phyloP scores from a whole-genome alignment of 208 protist genomes.

The Porcisia deanei region DNA sequence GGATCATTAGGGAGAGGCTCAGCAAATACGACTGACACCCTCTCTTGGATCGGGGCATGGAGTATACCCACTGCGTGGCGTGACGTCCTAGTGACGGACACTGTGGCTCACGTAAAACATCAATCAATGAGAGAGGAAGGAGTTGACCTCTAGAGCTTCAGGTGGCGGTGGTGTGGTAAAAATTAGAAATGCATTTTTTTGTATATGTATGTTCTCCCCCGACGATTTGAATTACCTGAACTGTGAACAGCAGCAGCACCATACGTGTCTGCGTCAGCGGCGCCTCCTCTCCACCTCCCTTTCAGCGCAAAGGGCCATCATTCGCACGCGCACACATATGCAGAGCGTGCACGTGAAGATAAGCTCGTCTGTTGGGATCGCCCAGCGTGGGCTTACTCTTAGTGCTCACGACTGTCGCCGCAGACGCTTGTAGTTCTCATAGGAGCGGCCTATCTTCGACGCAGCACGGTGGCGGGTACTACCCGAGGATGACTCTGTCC shows the following conservation, averaged over 20 bases:
- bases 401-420: not conserved
- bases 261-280: not conserved
- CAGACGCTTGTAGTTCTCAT: conserved; percentile 72
- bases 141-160: no score
- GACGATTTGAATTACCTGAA: not conserved
- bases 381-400: not conserved
- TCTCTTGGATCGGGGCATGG: no score
- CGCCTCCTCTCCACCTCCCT: not conserved
- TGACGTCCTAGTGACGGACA: no score
- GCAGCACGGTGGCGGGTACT: conserved; percentile 22
- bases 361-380: no score
- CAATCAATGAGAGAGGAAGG: no score
- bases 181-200: not conserved
- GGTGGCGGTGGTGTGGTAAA: no score
- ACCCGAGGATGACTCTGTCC: not conserved
- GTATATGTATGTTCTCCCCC: not conserved
- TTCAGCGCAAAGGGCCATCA: not conserved
- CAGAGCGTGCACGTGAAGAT: not conserved
- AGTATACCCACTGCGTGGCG: no score
- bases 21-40: no score
- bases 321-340: not conserved
- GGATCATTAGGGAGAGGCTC: no score
- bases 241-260: not conserved
- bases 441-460: conserved; percentile 77
- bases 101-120: no score